Percentiles rank a stretch among this genome's conserved stretches.
Conservation (phyloP, 768 basidiomycete genomes). For the Lactarius quietus region DNA sequence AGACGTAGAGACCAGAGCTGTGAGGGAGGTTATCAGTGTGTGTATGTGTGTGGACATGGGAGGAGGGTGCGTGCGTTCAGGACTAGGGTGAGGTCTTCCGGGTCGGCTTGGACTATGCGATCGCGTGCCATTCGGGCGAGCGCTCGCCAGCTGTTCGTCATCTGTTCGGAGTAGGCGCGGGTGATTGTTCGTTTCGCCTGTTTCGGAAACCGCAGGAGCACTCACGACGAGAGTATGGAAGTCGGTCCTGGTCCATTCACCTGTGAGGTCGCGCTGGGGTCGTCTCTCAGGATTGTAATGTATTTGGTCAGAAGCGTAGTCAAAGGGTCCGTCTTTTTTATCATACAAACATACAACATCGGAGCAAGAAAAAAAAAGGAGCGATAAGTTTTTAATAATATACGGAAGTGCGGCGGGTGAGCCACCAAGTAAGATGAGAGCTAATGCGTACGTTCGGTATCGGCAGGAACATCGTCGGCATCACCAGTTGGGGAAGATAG, state of each 20-base stretch:
- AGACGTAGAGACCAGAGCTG: constrained; percentile 86
- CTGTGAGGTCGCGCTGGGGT: constrained; percentile 66
- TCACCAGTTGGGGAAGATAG: constrained; percentile 63
- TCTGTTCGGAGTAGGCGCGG: constrained; percentile 48
- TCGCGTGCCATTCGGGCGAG: constrained; percentile 83
- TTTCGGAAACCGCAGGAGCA: constrained; percentile 23
- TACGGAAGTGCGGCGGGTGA: constrained; percentile 43
- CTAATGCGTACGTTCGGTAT: constrained; percentile 82
- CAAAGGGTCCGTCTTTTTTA: constrained; percentile 86
- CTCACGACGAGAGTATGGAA: constrained; percentile 79
- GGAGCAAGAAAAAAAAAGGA: constrained; percentile 9
- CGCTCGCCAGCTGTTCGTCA: constrained; percentile 86
- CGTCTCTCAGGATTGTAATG: constrained; percentile 73
- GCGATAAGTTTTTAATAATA: constrained; percentile 32
- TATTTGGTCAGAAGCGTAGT: constrained; percentile 80
- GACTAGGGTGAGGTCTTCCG: constrained; percentile 60
- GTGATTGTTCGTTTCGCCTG: constrained; percentile 5
- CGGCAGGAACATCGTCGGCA: constrained; percentile 82
- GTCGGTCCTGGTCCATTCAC: constrained; percentile 70
- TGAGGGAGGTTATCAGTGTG: neutral
- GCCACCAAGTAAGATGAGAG: constrained; percentile 58
- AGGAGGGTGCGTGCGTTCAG: constrained; percentile 52
- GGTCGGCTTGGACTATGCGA: constrained; percentile 63
- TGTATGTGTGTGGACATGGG: neutral
- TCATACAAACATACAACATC: constrained; percentile 25